A percentile compares a stretch with the other conserved stretches of the same genome.
Evolutionary conservation across 257 asterid species (phyloP).

Genomic region (Dorcoceras hygrometricum): DNA sequence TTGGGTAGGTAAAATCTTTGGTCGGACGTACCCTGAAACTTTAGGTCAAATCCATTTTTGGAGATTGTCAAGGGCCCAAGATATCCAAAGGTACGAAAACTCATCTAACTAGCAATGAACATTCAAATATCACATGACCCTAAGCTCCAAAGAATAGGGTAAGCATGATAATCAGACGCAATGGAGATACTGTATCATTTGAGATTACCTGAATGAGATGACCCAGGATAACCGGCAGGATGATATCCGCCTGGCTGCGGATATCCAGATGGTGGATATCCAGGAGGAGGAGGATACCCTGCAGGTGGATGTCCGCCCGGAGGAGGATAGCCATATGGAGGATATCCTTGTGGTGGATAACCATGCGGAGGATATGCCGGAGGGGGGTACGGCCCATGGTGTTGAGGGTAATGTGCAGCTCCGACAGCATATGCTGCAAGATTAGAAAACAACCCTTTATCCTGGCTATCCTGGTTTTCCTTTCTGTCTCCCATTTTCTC

Average conservation of each 20-base stretch:
- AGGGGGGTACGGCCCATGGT: constrained; percentile 48
- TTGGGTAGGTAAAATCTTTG: no score
- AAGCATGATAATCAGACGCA: neutral
- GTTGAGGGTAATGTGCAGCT: constrained; percentile 32
- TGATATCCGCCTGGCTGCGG: constrained; percentile 36
- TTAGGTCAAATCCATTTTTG: no score
- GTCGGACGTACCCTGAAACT: no score
- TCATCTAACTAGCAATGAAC: no score
- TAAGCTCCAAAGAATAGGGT: neutral
- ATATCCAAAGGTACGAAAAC: neutral
- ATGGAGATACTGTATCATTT: neutral
- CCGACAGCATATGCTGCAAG: constrained; percentile 59
- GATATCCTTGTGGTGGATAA: constrained; percentile 41
- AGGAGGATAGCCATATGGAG: constrained; percentile 32
- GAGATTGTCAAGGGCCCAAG: no score
- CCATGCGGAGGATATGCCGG: constrained; percentile 29
- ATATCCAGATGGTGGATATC: constrained; percentile 38
- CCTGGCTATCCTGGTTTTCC: constrained; percentile 33
- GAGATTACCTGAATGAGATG: constrained; percentile 53
- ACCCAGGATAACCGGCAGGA: constrained; percentile 43
- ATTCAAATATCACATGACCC: neutral
- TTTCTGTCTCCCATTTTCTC: constrained; percentile 47
- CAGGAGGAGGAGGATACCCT: constrained; percentile 35
- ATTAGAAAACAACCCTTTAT: constrained; percentile 71
- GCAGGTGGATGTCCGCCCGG: constrained; percentile 24